phyloP scores from a whole-genome alignment of 2,329 filamentous ascomycete genomes.

The Dactylonectria macrodidyma region DNA sequence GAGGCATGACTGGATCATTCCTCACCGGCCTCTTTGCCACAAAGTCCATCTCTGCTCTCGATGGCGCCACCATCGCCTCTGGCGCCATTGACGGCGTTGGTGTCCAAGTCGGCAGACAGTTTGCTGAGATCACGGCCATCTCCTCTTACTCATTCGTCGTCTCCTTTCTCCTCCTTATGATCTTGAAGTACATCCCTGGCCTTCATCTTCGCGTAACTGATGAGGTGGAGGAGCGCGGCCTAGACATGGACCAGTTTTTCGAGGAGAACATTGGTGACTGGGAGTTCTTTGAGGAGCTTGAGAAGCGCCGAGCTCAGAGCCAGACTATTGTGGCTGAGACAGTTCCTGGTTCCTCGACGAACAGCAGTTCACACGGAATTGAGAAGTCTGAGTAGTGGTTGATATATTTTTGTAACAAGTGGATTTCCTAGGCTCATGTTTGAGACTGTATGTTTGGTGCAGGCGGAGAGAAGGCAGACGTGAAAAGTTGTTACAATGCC shows the following conservation, averaged over 20 bases:
- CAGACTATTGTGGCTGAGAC: conserved; percentile 18
- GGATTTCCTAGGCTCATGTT: neutral
- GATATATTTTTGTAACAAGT: neutral
- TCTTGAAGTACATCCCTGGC: conserved; percentile 35
- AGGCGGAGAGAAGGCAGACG: no score
- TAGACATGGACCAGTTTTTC: conserved; percentile 33
- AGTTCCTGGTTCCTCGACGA: conserved; percentile 17
- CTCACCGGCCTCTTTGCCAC: conserved; percentile 72
- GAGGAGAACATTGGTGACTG: conserved; percentile 36
- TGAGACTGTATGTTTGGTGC: no score
- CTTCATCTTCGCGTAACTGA: conserved; percentile 32
- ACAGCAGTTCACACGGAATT: conserved; percentile 20
- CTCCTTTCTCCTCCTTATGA: conserved; percentile 22
- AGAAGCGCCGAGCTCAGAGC: conserved; percentile 3
- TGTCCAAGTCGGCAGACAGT: conserved; percentile 29
- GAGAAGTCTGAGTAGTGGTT: conserved; percentile 24
- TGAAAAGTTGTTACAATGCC: no score
- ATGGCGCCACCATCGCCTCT: conserved; percentile 58
- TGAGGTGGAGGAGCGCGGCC: conserved; percentile 32
- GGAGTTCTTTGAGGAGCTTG: conserved; percentile 30
- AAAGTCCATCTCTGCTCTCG: conserved; percentile 63
- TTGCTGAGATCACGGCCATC: conserved; percentile 36
- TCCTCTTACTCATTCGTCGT: conserved; percentile 32
- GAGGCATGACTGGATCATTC: conserved; percentile 70
- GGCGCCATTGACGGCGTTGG: conserved; percentile 33